Evolutionary conservation across 805 yeast genomes (phyloP).

Genomic region (Candida nemodendra): DNA sequence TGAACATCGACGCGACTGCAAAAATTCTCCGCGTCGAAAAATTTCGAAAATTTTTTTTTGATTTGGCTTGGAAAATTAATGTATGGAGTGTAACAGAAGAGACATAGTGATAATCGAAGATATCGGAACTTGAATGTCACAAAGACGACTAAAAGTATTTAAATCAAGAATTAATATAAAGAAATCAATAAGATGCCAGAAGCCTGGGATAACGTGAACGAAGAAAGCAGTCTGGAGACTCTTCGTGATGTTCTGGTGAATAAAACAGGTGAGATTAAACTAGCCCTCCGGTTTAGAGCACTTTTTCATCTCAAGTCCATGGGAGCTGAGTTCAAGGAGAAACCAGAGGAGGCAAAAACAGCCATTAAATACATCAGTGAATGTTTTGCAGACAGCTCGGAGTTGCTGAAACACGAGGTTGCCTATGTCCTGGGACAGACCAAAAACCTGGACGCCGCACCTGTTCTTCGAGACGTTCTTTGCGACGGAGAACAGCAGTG

Average conservation of each 20-base stretch:
- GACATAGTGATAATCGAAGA: no score
- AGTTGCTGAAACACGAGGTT: slow-evolving; percentile 93
- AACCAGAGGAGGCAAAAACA: slow-evolving; percentile 51
- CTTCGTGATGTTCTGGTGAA: slow-evolving; percentile 70
- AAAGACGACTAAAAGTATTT: no score
- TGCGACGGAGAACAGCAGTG: slow-evolving; percentile 67
- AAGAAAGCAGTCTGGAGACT: slow-evolving; percentile 48
- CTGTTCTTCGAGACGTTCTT: slow-evolving; percentile 70
- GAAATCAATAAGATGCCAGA: slow-evolving; percentile 14
- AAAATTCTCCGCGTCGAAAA: no score
- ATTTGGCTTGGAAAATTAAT: no score
- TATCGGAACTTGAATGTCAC: no score
- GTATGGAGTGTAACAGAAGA: no score
- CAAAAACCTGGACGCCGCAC: slow-evolving; percentile 75
- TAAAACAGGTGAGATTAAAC: slow-evolving; percentile 63
- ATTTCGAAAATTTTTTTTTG: no score
- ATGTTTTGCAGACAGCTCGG: slow-evolving; percentile 78
- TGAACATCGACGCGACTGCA: no score
- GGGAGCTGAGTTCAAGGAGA: slow-evolving; percentile 67
- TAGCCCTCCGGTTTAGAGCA: slow-evolving; percentile 91
- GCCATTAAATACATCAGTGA: slow-evolving; percentile 84
- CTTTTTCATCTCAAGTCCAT: slow-evolving; percentile 84
- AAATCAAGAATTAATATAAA: no score
- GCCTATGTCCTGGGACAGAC: slow-evolving; percentile 98
- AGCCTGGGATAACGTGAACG: slow-evolving; percentile 25